These are phyloP conservation scores for Hirschfeldia incana DNA, from an alignment of 345 rosid species.

Conservation along the genomic window DNA sequence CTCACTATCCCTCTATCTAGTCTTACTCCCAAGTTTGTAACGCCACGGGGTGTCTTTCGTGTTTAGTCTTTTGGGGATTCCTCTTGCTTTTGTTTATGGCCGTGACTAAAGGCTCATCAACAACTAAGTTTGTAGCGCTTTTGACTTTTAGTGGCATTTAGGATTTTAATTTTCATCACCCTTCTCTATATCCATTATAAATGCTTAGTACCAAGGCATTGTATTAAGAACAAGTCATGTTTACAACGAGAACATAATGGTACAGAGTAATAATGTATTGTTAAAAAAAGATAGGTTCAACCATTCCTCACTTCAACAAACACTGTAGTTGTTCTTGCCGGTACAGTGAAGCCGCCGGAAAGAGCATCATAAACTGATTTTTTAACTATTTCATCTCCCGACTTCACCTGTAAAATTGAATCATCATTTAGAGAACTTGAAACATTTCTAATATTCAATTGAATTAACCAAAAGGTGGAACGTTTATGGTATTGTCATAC, in stretches of 20 bases:
- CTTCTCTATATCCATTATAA: too few relatives aligned
- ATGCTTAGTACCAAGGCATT: too few relatives aligned
- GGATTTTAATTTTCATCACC: background rate
- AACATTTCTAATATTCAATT: background rate
- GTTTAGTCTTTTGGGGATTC: background rate
- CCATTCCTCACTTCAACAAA: constrained; percentile 60
- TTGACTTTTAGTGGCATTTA: background rate
- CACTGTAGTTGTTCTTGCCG: constrained; percentile 67
- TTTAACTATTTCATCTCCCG: constrained; percentile 63
- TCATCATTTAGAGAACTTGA: background rate
- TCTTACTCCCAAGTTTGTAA: background rate
- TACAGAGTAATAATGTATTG: too few relatives aligned
- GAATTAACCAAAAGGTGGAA: background rate
- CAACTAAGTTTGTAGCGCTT: constrained; percentile 7
- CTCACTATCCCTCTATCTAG: constrained; percentile 13
- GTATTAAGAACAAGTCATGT: too few relatives aligned
- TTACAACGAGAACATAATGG: too few relatives aligned
- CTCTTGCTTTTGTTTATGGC: background rate
- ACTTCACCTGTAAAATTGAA: constrained; percentile 46
- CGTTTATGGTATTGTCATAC: background rate
- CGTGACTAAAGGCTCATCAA: background rate
- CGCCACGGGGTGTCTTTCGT: background rate
- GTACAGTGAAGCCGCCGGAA: constrained; percentile 59
- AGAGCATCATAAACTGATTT: constrained; percentile 60
- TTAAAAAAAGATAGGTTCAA: constrained; percentile 6